phyloP scores from a whole-genome alignment of 805 yeast genomes.

The Tetrapisispora nanseiensis region DNA sequence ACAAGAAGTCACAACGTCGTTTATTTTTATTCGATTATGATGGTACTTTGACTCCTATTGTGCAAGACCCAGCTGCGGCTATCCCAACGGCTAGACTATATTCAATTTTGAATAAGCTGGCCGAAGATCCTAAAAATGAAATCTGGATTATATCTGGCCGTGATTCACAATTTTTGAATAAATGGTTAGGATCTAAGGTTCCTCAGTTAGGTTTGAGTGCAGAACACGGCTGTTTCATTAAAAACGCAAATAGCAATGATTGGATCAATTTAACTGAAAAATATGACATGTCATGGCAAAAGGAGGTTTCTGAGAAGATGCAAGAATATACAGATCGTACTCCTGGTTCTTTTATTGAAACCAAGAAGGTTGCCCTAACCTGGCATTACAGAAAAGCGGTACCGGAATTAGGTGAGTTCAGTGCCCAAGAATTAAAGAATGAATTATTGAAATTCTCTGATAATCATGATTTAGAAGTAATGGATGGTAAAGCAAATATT shows the following conservation, averaged over 20 bases:
- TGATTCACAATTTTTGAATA: conserved; percentile 79
- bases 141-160: conserved; percentile 96
- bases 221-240: conserved; percentile 95
- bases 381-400: conserved; percentile 97
- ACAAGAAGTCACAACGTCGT: conserved; percentile 53
- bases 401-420: conserved; percentile 85
- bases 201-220: conserved; percentile 75
- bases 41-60: conserved; percentile 95
- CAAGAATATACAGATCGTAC: conserved; percentile 73
- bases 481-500: conserved; percentile 94
- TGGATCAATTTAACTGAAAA: conserved; percentile 84
- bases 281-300: conserved; percentile 91
- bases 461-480: conserved; percentile 79
- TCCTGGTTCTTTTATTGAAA: conserved; percentile 81
- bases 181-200: conserved; percentile 69
- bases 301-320: conserved; percentile 66
- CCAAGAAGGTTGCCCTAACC: conserved; percentile 85
- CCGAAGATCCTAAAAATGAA: conserved; percentile 69
- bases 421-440: conserved; percentile 63
- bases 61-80: conserved; percentile 95
- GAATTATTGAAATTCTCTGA: conserved; percentile 54
- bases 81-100: conserved; percentile 74
- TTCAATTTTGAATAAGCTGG: conserved; percentile 46
- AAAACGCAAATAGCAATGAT: conserved; percentile 46
- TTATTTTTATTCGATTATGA: conserved; percentile 90